phyloP scores from a whole-genome alignment of 352 stramenopile species.

The Globisporangium solare region DNA sequence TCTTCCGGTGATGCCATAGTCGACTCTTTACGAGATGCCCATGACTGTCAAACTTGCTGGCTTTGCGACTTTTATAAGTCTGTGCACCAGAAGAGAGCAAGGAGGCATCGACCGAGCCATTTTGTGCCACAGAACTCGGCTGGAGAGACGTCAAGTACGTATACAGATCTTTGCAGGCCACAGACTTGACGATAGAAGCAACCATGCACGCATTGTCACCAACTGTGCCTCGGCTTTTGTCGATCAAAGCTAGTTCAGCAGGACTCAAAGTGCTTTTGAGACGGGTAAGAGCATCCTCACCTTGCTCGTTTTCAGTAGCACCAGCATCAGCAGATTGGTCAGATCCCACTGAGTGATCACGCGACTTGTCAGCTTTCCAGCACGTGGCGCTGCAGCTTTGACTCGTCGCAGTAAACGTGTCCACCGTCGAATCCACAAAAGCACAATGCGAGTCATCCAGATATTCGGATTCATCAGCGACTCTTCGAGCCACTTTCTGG shows the following conservation, averaged over 20 bases:
- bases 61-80: constrained; percentile 39
- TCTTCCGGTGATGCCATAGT: constrained; percentile 55
- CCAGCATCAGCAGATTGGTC: not conserved
- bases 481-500: constrained; percentile 20
- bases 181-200: constrained; percentile 46
- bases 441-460: constrained; percentile 53
- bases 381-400: constrained; percentile 36
- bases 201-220: constrained; percentile 71
- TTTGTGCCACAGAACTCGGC: constrained; percentile 16
- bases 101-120: constrained; percentile 25
- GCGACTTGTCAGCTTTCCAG: constrained; percentile 27
- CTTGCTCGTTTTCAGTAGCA: not conserved
- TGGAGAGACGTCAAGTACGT: constrained; percentile 43
- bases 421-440: constrained; percentile 37
- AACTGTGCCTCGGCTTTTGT: constrained; percentile 48
- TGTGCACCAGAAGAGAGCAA: constrained; percentile 36
- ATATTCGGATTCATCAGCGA: constrained; percentile 56
- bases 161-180: constrained; percentile 52
- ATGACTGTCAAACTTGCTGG: constrained; percentile 39
- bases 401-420: constrained; percentile 26
- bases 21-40: constrained; percentile 50
- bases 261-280: constrained; percentile 16
- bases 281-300: constrained; percentile 10
- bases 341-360: not conserved
- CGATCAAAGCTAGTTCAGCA: constrained; percentile 48